phyloP scores from a whole-genome alignment of 768 basidiomycete species.

The Leccinum truebloodii region DNA sequence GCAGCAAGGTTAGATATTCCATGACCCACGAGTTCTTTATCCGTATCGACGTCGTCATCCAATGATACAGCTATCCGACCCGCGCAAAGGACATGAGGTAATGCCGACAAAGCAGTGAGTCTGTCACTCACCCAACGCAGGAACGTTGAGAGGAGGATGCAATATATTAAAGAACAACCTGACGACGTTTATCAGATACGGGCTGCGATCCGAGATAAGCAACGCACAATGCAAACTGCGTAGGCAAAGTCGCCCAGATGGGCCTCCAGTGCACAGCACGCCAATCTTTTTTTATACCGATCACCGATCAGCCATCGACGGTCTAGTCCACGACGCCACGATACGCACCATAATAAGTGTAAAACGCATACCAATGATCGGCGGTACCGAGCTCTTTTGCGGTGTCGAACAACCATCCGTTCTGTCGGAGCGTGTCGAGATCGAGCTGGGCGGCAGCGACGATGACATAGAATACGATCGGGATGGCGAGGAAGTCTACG shows the following conservation, averaged over 20 bases:
- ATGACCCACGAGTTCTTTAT: slow-evolving; percentile 90
- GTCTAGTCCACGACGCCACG: not conserved
- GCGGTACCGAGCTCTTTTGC: slow-evolving; percentile 35
- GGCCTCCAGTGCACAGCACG: slow-evolving; percentile 58
- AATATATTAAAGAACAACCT: slow-evolving; percentile 84
- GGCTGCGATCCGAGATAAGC: slow-evolving; percentile 4
- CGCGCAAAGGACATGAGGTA: not conserved
- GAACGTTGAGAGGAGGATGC: slow-evolving; percentile 87
- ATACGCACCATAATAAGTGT: slow-evolving; percentile 70
- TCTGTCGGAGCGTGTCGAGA: slow-evolving; percentile 54
- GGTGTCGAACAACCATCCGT: slow-evolving; percentile 85
- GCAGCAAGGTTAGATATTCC: slow-evolving; percentile 89
- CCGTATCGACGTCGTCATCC: slow-evolving; percentile 85
- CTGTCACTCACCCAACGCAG: slow-evolving; percentile 65
- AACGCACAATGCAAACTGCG: slow-evolving; percentile 87
- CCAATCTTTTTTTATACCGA: slow-evolving; percentile 49
- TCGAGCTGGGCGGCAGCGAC: slow-evolving; percentile 64
- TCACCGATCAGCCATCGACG: not conserved
- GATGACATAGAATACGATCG: slow-evolving; percentile 80
- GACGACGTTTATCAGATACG: slow-evolving; percentile 26
- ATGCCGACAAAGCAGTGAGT: not conserved
- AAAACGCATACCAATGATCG: slow-evolving; percentile 81
- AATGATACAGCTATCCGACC: slow-evolving; percentile 72
- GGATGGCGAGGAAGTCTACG: slow-evolving; percentile 79
- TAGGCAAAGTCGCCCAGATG: slow-evolving; percentile 84